Base-by-base conservation (phyloP, 2,329 filamentous ascomycete species). In the Xylariaceae sp. region DNA sequence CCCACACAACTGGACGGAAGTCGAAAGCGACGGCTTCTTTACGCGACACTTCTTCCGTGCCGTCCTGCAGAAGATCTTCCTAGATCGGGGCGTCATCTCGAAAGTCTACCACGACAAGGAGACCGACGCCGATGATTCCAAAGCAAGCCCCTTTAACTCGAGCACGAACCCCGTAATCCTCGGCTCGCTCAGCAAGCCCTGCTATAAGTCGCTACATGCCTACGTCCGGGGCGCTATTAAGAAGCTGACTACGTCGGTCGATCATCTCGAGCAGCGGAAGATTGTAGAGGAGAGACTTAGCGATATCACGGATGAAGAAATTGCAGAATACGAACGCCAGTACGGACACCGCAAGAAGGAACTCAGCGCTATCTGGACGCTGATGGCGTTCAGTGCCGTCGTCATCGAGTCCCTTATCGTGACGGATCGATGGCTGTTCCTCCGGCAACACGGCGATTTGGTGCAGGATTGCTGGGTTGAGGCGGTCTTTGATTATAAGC, bases 361-460 rank as follows among this genome's bases (percentile, higher is more conserved):
- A 70, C 76, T 99, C 45, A 91, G 88, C 69, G 82, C 95, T 6
- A 84, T 95, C 60, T 99, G 94, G 94, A 91, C 85, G 66, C 73
- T 99, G 68, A 99, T 99, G 93, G 92, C 94, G 0, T 97, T 96
- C 69, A 95, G 91, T 72, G 92, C 93, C 2, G 85, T 85, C 17
- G 88, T 96, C 3, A 87, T 95, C 2, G 94, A 99, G 77, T 90
- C 91, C 37, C 78, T 95, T 60, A 93, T 99, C 68, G 91, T 96
- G 55, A 85, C 88, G 51, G 94, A 99, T 78, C 82, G 94, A 51
- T 99, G 91, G 89, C 77, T 89, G 62, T 99, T 88, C 76, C 77
- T 99, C 66, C 82, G 79, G 59, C 93, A 99, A 76, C 89, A 96
- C 66, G 69, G 76, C 53, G 82, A 88, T 48, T 76, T 87, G 5